phyloP scores from a whole-genome alignment of 2,329 filamentous ascomycete species.

The Fusarium sambucinum region DNA sequence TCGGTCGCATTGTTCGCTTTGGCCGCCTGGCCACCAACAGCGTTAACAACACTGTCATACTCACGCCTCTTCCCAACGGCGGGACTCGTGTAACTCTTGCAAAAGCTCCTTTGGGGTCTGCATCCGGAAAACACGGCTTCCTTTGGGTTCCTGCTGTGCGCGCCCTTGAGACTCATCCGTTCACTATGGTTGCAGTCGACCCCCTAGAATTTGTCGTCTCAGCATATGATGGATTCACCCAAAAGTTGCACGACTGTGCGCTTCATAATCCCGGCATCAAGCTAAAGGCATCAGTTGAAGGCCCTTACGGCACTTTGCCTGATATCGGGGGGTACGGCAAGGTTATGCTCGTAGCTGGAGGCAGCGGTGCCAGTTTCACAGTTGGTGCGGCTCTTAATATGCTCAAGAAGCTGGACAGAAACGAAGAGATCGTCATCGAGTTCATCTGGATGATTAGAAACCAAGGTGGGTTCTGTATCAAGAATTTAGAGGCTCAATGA shows the following conservation, averaged over 20 bases:
- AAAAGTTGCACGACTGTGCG: constrained; percentile 65
- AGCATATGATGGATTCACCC: constrained; percentile 70
- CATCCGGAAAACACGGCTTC: constrained; percentile 72
- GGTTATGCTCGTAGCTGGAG: constrained; percentile 70
- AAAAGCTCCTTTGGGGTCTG: constrained; percentile 60
- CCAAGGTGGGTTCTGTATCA: constrained; percentile 47
- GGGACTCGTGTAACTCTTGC: constrained; percentile 67
- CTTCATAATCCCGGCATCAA: constrained; percentile 60
- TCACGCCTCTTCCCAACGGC: constrained; percentile 66
- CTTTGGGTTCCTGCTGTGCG: constrained; percentile 72
- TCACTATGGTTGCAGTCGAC: constrained; percentile 67
- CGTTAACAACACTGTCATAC: constrained; percentile 63
- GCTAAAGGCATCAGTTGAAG: constrained; percentile 67
- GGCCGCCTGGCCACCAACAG: constrained; percentile 58
- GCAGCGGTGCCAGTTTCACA: constrained; percentile 70
- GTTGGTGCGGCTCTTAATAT: constrained; percentile 56
- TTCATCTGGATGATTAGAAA: constrained; percentile 58
- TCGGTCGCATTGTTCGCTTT: constrained; percentile 64
- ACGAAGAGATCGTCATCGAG: constrained; percentile 48
- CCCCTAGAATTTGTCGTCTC: constrained; percentile 70
- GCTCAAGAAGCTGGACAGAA: constrained; percentile 45
- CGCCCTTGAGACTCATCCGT: constrained; percentile 70
- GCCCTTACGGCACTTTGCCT: constrained; percentile 69
- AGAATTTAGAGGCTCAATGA: not conserved
- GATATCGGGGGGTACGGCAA: constrained; percentile 65